Evolutionary conservation across 352 stramenopile species (phyloP).

Genomic region (Phytophthora foliorum): DNA sequence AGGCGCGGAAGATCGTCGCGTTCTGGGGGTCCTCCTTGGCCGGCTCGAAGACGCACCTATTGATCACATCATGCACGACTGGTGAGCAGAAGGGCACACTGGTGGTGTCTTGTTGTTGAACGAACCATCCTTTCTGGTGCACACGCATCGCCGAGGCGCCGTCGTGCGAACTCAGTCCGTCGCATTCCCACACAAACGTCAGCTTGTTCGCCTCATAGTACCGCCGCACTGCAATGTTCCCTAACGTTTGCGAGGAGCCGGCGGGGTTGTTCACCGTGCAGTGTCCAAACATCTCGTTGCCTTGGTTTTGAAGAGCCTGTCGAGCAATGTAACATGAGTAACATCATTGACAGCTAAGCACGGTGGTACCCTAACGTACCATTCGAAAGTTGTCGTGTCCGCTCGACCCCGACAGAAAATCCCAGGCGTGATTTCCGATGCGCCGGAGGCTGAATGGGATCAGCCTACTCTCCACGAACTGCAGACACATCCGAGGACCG

Average conservation of each 20-base stretch:
- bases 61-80: background rate
- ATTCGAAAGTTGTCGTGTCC: constrained; percentile 42
- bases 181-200: constrained; percentile 64
- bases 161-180: constrained; percentile 34
- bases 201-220: constrained; percentile 56
- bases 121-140: constrained; percentile 63
- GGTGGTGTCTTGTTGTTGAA: background rate
- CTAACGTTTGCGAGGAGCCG: constrained; percentile 41
- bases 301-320: constrained; percentile 53
- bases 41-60: constrained; percentile 61
- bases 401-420: constrained; percentile 45
- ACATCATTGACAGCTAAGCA: background rate
- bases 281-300: constrained; percentile 58
- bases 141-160: constrained; percentile 39
- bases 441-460: constrained; percentile 45
- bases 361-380: constrained; percentile 27
- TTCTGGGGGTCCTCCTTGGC: constrained; percentile 45
- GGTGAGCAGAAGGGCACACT: background rate
- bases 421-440: constrained; percentile 52
- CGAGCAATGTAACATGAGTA: constrained; percentile 11
- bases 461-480: constrained; percentile 53
- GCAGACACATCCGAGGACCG: constrained; percentile 51
- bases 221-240: constrained; percentile 55
- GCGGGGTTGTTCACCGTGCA: constrained; percentile 48
- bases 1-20: constrained; percentile 55